These are phyloP conservation scores for Mycena leptocephala DNA, from an alignment of 768 basidiomycete genomes.

Conservation along the genomic window DNA sequence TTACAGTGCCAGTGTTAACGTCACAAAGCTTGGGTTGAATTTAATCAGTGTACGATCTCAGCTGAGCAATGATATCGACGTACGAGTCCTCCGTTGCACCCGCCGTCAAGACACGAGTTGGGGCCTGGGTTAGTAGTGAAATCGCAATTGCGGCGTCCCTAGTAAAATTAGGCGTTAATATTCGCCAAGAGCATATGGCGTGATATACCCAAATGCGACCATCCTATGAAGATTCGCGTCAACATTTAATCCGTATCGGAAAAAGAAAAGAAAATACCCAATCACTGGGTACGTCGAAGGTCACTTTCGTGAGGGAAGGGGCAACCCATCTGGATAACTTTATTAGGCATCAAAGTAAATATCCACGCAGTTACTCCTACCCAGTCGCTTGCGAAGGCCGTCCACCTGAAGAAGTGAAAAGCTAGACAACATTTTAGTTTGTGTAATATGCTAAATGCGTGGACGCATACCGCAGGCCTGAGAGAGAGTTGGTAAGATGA, in stretches of 20 bases:
- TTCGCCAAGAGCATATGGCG: not conserved
- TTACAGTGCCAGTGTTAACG: slow-evolving; percentile 41
- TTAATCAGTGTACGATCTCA: slow-evolving; percentile 44
- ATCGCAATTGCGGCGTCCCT: slow-evolving; percentile 62
- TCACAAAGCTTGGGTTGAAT: slow-evolving; percentile 27
- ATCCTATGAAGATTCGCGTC: not conserved
- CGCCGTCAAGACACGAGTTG: slow-evolving; percentile 62
- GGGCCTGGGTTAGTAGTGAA: slow-evolving; percentile 56
- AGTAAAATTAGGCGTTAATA: not conserved
- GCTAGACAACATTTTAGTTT: no score
- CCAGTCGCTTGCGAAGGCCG: slow-evolving; percentile 14
- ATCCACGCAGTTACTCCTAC: no score
- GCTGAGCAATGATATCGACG: not conserved
- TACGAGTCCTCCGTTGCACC: slow-evolving; percentile 55
- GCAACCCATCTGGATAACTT: slow-evolving; percentile 33
- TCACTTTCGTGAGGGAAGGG: slow-evolving; percentile 40
- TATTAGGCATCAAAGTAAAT: no score
- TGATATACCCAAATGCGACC: slow-evolving; percentile 60
- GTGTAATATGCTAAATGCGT: no score
- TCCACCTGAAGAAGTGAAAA: slow-evolving; percentile 17
- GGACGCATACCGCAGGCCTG: slow-evolving; percentile 50
- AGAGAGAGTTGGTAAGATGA: slow-evolving; percentile 26
- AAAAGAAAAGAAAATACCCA: slow-evolving; percentile 61
- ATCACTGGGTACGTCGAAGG: slow-evolving; percentile 61
- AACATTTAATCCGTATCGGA: slow-evolving; percentile 30